These are phyloP conservation scores for Punica granatum DNA, from an alignment of 345 rosid species.

Conservation along the genomic window DNA sequence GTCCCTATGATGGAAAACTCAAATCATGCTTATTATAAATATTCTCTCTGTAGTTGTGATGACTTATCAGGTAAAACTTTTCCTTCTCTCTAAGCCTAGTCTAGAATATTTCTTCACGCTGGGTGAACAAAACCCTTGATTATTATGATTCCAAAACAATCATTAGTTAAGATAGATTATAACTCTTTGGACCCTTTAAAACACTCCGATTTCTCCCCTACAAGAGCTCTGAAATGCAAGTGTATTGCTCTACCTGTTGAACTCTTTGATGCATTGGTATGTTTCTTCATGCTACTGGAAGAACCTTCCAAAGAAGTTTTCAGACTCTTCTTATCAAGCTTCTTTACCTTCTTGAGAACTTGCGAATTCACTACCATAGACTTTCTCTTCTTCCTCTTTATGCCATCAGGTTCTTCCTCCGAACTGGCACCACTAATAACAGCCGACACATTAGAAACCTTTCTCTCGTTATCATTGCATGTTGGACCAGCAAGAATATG, in stretches of 20 bases:
- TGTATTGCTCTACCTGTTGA: conserved; percentile 12
- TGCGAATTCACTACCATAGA: conserved; percentile 27
- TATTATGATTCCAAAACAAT: not conserved
- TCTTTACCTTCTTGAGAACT: conserved; percentile 22
- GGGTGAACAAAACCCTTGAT: not conserved
- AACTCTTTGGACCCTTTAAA: not conserved
- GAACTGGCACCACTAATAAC: conserved; percentile 16
- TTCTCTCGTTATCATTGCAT: conserved; percentile 20
- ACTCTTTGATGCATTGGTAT: conserved; percentile 15
- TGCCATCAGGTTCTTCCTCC: conserved; percentile 15
- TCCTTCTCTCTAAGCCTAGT: not conserved
- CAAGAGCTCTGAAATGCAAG: conserved; percentile 21
- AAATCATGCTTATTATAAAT: not conserved
- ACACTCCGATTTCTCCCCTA: not conserved
- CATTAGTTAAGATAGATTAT: not conserved
- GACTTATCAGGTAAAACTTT: not conserved
- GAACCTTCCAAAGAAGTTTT: conserved; percentile 15
- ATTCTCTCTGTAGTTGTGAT: not conserved
- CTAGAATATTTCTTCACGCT: not conserved
- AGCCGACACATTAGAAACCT: conserved; percentile 16
- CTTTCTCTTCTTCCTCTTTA: conserved; percentile 30
- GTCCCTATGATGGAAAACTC: not conserved
- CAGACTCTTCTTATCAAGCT: conserved; percentile 20
- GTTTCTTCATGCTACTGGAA: conserved; percentile 17
- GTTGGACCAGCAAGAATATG: conserved; percentile 35